phyloP scores from a whole-genome alignment of 1,284 basidiomycete genomes.

The Trichosporon coremiiforme region DNA sequence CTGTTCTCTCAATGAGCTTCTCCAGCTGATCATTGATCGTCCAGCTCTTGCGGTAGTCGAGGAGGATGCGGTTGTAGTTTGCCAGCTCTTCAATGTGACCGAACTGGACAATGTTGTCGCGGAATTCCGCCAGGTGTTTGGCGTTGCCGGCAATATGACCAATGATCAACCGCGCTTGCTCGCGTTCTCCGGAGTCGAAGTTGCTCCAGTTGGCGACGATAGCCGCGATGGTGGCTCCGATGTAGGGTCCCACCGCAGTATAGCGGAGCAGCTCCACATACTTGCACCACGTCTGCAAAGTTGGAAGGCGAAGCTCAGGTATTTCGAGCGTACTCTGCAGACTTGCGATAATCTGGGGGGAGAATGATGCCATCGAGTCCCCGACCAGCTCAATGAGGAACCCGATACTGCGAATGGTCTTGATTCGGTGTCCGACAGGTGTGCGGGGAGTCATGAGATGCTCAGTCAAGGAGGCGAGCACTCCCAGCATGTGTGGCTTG shows the following conservation, averaged over 20 bases:
- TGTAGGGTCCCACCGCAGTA: constrained; percentile 76
- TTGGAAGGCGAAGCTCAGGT: constrained; percentile 72
- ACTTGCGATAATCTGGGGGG: constrained; percentile 94
- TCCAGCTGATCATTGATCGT: constrained; percentile 64
- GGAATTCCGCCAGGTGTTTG: constrained; percentile 57
- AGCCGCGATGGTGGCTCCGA: constrained; percentile 85
- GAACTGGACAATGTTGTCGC: constrained; percentile 79
- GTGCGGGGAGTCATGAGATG: constrained; percentile 75
- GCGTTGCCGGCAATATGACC: constrained; percentile 72
- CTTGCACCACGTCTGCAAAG: constrained; percentile 76
- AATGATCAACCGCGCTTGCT: constrained; percentile 66
- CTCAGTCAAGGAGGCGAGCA: constrained; percentile 78
- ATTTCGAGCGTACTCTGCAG: constrained; percentile 81
- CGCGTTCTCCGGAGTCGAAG: constrained; percentile 64
- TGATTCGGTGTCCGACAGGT: constrained; percentile 66
- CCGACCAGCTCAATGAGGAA: constrained; percentile 73
- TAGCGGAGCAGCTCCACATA: constrained; percentile 74
- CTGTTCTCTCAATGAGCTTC: constrained; percentile 72
- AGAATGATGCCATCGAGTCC: constrained; percentile 68
- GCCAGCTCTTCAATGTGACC: constrained; percentile 69
- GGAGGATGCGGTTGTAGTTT: constrained; percentile 61
- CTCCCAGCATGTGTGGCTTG: constrained; percentile 73
- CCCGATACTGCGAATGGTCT: constrained; percentile 78
- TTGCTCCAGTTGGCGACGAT: constrained; percentile 74
- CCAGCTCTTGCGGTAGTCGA: constrained; percentile 61